Base-by-base conservation (phyloP, 2,329 filamentous ascomycete species). In the Xylaria sp. region DNA sequence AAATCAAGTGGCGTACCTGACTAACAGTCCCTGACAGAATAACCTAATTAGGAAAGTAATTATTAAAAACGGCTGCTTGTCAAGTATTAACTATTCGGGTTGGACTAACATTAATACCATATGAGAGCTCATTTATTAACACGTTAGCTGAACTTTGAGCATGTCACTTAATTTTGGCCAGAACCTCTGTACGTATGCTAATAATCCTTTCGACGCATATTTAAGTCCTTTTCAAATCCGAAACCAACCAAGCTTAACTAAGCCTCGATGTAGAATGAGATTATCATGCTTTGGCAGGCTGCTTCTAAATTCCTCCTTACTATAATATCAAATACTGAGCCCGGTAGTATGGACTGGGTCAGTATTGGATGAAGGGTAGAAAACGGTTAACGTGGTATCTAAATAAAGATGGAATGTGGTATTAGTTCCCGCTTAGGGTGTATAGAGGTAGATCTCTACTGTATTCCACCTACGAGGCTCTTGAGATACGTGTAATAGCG, bases 281-380 rank as follows among this genome's bases (percentile, higher is more conserved):
- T 25, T 20, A 23, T 60, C 34, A 37, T 55, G 28, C 15, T 55
- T 31, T n/a, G 13, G 8, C 46, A n/a, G 6, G 4, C 15, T 48
- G n/a, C 25, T 20, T 20, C 9, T 28, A 7, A 57, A 44, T 48
- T 31, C 13, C 20, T 44, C 54, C 25, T 48, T 58, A 28, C 34
- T 58, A 39, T 31, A 46, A 58, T 58, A 44, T 46, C 56, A 46
- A 58, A 46, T 58, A 46, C 34, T 55, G 46, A 59, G 55, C 58
- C 60, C 55, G 55, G 60, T 55, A 10, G 54, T 55, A 59, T 67
- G 60, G 65, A n/a, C 8, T 34, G 28, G 31, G 9, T 18, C 25
- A 34, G 28, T 48, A n/a, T 66, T 56, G n/a, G 51, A 54, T 66
- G 52, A 55, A n/a, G 39, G 46, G 31, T 51, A 39, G 34, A 60